Evolutionary conservation across 2,329 filamentous ascomycete genomes (phyloP).

Genomic region (Fusarium haematococcum): DNA sequence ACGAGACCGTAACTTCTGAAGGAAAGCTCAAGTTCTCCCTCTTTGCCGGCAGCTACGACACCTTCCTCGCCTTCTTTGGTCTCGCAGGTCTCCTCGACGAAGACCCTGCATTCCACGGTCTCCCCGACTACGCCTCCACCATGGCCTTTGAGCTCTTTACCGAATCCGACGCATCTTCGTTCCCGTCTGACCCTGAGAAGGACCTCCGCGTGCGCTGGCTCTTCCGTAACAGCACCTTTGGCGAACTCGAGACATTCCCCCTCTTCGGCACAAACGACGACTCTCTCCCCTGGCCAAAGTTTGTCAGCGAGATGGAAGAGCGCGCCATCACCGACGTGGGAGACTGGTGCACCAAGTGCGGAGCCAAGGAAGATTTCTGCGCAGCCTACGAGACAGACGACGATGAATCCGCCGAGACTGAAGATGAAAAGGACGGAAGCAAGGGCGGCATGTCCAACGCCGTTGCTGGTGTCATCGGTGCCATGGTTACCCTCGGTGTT

Average conservation of each 20-base stretch:
- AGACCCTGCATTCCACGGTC: slow-evolving; percentile 47
- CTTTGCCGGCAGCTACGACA: slow-evolving; percentile 51
- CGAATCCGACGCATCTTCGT: slow-evolving; percentile 30
- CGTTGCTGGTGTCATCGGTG: slow-evolving; percentile 50
- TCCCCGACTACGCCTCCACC: slow-evolving; percentile 52
- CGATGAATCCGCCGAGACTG: slow-evolving; percentile 6
- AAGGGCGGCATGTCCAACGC: slow-evolving; percentile 47
- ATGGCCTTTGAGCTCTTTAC: slow-evolving; percentile 52
- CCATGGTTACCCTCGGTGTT: slow-evolving; percentile 48
- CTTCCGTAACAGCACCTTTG: slow-evolving; percentile 50
- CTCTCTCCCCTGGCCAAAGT: slow-evolving; percentile 45
- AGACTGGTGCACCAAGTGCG: slow-evolving; percentile 48
- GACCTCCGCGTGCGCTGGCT: slow-evolving; percentile 50
- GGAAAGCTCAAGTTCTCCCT: slow-evolving; percentile 51
- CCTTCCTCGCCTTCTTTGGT: slow-evolving; percentile 52
- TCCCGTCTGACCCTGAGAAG: slow-evolving; percentile 41
- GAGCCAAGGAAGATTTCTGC: slow-evolving; percentile 46
- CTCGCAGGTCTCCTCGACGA: slow-evolving; percentile 42
- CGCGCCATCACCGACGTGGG: slow-evolving; percentile 45
- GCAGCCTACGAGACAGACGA: slow-evolving; percentile 44
- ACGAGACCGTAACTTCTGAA: slow-evolving; percentile 45
- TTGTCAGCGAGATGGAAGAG: slow-evolving; percentile 45
- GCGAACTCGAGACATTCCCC: slow-evolving; percentile 44
- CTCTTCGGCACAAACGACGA: slow-evolving; percentile 47
- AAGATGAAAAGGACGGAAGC: slow-evolving; percentile 1